Evolutionary conservation across 495 filamentous ascomycete species (phyloP).

Genomic region (Penicillium egyptiacum): DNA sequence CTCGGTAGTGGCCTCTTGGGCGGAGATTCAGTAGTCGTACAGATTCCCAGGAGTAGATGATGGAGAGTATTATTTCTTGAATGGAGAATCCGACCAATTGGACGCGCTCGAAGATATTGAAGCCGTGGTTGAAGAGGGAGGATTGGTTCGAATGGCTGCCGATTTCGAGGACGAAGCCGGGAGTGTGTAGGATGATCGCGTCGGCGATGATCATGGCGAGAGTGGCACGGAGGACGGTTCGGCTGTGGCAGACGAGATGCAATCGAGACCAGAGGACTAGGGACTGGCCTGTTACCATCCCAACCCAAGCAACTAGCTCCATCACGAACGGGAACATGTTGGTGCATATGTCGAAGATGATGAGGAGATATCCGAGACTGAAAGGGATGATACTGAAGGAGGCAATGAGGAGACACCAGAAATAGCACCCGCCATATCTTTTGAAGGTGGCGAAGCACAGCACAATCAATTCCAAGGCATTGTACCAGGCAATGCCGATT

Average conservation of each 20-base stretch:
- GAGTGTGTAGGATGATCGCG: conserved; percentile 49
- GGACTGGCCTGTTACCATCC: conserved; percentile 63
- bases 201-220: conserved; percentile 58
- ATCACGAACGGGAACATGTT: conserved; percentile 37
- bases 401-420: conserved; percentile 52
- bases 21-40: conserved; percentile 40
- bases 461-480: conserved; percentile 49
- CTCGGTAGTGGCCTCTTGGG: conserved; percentile 29
- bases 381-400: conserved; percentile 55
- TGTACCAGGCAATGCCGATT: conserved; percentile 48
- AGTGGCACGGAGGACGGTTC: conserved; percentile 42
- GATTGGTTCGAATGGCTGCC: conserved; percentile 42
- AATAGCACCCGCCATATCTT: conserved; percentile 50
- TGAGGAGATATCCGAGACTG: conserved; percentile 52
- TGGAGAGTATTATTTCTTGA: conserved; percentile 54
- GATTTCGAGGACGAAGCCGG: conserved; percentile 50
- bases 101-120: conserved; percentile 51
- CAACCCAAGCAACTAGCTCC: conserved; percentile 52
- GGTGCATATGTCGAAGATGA: conserved; percentile 45
- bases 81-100: conserved; percentile 51
- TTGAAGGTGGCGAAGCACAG: conserved; percentile 53
- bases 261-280: conserved; percentile 65
- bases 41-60: conserved; percentile 51
- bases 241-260: conserved; percentile 50
- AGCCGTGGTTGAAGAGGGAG: conserved; percentile 20